These are phyloP conservation scores for Botrytis aclada DNA, from an alignment of 2,329 filamentous ascomycete species.

Conservation along the genomic window DNA sequence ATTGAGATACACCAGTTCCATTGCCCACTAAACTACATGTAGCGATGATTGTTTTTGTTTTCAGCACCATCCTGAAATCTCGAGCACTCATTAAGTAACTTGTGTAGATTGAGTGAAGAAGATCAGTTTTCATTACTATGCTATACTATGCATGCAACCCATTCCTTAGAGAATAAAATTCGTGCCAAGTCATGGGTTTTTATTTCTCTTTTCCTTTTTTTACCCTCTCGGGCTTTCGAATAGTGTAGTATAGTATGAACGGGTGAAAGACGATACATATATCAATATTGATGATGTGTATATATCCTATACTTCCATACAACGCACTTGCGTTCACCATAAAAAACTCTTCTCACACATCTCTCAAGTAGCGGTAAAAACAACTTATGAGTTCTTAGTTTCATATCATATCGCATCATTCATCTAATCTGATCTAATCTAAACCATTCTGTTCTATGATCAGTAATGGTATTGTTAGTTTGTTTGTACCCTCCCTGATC, in stretches of 20 bases:
- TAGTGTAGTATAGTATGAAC: background rate
- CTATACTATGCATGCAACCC: background rate
- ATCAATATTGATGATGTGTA: too few species aligned
- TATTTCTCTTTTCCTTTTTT: background rate
- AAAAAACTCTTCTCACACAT: background rate
- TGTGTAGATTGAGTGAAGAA: too few species aligned
- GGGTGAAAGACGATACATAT: background rate
- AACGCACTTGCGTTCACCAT: background rate
- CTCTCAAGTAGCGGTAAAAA: background rate
- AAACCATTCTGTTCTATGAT: background rate
- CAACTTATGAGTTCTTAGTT: rapidly evolving
- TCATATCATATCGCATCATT: background rate
- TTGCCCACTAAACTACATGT: too few species aligned
- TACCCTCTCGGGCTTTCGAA: background rate
- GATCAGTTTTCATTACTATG: too few species aligned
- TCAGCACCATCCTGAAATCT: too few species aligned
- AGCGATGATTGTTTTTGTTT: too few species aligned
- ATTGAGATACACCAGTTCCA: too few species aligned
- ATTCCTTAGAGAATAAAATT: background rate
- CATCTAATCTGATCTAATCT: background rate
- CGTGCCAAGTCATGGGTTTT: background rate
- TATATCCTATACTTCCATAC: background rate
- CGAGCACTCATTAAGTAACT: too few species aligned
- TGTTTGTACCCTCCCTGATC: background rate
- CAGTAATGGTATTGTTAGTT: background rate